These are phyloP conservation scores for Ilyonectria robusta DNA, from an alignment of 2,329 filamentous ascomycete genomes.

Conservation along the genomic window DNA sequence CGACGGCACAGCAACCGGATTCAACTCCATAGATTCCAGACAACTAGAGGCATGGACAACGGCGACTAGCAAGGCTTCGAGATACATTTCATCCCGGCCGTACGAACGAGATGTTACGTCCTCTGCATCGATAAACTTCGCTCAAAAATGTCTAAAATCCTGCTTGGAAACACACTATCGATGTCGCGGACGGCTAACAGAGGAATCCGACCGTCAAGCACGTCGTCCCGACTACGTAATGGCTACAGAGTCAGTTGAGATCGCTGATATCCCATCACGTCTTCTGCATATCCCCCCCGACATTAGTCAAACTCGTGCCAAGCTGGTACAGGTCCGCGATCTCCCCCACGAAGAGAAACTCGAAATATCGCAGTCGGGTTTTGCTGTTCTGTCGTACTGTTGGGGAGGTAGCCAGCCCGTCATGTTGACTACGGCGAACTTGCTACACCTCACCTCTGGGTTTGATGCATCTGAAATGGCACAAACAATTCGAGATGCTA, in stretches of 20 bases:
- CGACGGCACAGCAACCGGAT: too few species aligned
- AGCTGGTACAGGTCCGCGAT: neutral
- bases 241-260: neutral
- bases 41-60: neutral
- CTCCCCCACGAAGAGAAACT: neutral
- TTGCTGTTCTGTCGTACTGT: constrained; percentile 13
- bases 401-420: constrained; percentile 2
- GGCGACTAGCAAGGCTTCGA: neutral
- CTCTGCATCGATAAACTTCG: neutral
- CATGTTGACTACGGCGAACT: neutral
- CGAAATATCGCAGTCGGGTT: neutral
- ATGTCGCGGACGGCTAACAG: neutral
- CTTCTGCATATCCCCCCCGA: neutral
- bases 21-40: too few species aligned
- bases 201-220: neutral
- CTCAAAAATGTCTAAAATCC: neutral
- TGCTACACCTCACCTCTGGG: neutral
- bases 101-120: constrained; percentile 10
- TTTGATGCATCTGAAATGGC: neutral
- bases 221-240: neutral
- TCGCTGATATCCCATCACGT: neutral
- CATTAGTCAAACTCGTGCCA: neutral
- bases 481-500: constrained; percentile 11
- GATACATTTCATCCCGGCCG: constrained; percentile 9
- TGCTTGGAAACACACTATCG: constrained; percentile 1